Evolutionary conservation across 495 filamentous ascomycete genomes (phyloP), one percentile per base, ranked within the genome.

Genomic region (Lichina pygmaea): DNA sequence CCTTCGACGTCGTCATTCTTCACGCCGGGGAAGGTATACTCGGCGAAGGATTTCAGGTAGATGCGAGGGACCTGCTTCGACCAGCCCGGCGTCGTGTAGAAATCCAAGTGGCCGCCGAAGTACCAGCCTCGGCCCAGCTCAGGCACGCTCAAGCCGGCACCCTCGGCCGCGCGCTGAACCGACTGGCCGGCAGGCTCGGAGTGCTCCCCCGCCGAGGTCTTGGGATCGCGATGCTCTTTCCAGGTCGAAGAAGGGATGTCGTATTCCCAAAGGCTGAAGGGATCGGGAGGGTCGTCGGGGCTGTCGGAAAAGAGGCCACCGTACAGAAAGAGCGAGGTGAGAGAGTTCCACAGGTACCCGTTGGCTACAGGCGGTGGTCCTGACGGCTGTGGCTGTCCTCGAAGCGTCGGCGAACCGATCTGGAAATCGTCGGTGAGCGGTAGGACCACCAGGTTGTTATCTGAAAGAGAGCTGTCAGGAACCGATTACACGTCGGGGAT

Each of bases 71-170:
- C 62, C 46, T 68, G 62, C 34, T 66, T 61, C 33, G 67, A 70
- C 79, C 77, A 83, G n/a, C 77, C 77, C 8, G 62, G 58, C 0
- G 77, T 79, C 1, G 78, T 84, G 38, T 65, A 67, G 44, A 58
- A 57, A 54, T 84, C 78, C 12, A 77, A 57, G 56, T 82, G 79
- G 0, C 78, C 78, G 31, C 77, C 78, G 56, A 84, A 84, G 54
- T 80, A 83, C 63, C 68, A 84, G 9, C 75, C 76, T 44, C 74
- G 49, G 0, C 75, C 78, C 7, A 81, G 54, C 33, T 75, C 69
- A 12, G 76, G 66, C 8, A 82, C 69, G 43, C 68, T 78, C 13
- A 78, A 53, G 2, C 77, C 77, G 11, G 79, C 73, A 31, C 78
- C 78, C 53, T 84, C 78, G 13, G 75, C 78, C 0, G 75, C 60